Percentiles rank a stretch among this genome's conserved stretches.
These are phyloP conservation scores for Trichoderma oligosporum DNA, from an alignment of 2,329 filamentous ascomycete genomes.

Conservation along the genomic window DNA sequence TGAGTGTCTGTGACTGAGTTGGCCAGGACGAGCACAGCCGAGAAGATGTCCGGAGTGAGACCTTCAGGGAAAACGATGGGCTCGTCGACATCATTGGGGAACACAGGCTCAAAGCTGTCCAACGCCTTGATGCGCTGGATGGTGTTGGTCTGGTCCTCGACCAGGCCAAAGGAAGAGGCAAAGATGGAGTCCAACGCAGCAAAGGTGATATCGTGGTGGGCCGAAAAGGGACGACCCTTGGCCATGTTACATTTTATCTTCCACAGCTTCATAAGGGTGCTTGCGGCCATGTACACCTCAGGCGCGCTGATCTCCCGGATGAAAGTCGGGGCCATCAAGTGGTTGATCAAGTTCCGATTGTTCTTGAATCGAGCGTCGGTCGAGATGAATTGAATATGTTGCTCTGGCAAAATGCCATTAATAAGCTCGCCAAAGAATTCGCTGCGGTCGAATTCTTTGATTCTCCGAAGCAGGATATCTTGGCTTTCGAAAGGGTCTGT, in stretches of 20 bases:
- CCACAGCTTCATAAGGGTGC: constrained; percentile 5
- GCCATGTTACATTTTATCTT: constrained; percentile 6
- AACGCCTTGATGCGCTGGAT: constrained; percentile 9
- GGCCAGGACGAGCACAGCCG: constrained; percentile 1
- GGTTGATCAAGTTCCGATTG: constrained; percentile 7
- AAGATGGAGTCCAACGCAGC: constrained; percentile 10
- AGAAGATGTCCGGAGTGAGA: constrained; percentile 3
- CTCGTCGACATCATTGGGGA: background rate
- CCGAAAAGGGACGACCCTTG: constrained; percentile 5
- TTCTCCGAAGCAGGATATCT: constrained; percentile 12
- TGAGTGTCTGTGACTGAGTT: constrained; percentile 8
- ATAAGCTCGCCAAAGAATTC: background rate
- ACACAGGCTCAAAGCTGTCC: constrained; percentile 4
- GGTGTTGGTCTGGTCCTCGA: constrained; percentile 5
- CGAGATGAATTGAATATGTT: constrained; percentile 8
- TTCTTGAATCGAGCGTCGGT: constrained; percentile 9
- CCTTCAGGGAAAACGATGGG: constrained; percentile 7
- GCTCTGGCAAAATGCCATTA: constrained; percentile 6
- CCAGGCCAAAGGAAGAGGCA: constrained; percentile 10
- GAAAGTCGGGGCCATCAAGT: constrained; percentile 13
- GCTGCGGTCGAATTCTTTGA: constrained; percentile 8
- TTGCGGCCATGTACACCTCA: constrained; percentile 11
- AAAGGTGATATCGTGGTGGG: constrained; percentile 4
- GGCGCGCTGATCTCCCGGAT: constrained; percentile 5
- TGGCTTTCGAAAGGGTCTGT: constrained; percentile 10